phyloP scores from a whole-genome alignment of 1,139 yeast species.

The Nadsonia starkeyi-henricii region DNA sequence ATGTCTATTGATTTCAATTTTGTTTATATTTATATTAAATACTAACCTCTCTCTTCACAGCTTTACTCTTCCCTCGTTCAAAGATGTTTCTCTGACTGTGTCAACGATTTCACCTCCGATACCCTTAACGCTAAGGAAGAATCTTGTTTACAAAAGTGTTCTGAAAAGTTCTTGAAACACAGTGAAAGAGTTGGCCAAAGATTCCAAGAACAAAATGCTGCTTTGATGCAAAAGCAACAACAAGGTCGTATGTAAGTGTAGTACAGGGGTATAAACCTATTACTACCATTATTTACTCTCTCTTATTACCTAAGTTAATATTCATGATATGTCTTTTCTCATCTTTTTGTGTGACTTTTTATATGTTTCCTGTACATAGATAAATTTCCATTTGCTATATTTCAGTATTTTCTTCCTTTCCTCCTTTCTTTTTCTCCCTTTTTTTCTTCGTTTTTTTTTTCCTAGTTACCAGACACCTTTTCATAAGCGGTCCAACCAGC shows the following conservation, averaged over 20 bases:
- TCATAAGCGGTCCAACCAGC: constrained; percentile 91
- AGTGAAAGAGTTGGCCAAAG: constrained; percentile 97
- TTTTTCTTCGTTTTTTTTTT: not conserved
- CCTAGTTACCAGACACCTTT: not conserved
- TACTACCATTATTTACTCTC: not conserved
- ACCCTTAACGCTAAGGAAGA: constrained; percentile 75
- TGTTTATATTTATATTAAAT: not conserved
- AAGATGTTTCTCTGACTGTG: constrained; percentile 95
- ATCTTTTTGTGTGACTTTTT: not conserved
- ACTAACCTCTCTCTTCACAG: constrained; percentile 13
- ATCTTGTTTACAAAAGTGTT: constrained; percentile 76
- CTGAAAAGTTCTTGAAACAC: constrained; percentile 95
- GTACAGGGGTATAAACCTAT: not conserved
- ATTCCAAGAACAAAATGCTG: constrained; percentile 83
- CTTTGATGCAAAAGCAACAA: constrained; percentile 6
- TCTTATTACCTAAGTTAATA: not conserved
- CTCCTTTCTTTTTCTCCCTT: not conserved
- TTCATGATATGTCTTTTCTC: not conserved
- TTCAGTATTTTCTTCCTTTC: not conserved
- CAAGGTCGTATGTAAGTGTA: constrained; percentile 1
- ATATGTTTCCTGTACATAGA: constrained; percentile 1
- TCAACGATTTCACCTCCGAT: constrained; percentile 91
- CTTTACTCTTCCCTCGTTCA: constrained; percentile 86
- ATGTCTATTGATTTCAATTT: no score
- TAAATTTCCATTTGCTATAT: not conserved